phyloP scores from a whole-genome alignment of 1,139 yeast genomes.

The Pneumocystis oryctolagi region DNA sequence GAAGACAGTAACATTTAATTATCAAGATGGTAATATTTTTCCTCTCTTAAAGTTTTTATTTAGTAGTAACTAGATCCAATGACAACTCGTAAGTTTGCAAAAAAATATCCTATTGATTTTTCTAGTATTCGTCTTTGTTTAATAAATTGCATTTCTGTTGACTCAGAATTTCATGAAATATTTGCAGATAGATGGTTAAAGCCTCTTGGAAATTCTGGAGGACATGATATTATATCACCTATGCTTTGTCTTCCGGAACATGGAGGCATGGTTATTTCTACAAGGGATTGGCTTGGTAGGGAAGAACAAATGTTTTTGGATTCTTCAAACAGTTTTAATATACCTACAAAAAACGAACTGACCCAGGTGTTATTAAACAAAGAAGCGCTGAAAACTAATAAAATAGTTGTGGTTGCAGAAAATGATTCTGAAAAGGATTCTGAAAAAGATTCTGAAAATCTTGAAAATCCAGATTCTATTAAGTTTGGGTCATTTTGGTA shows the following conservation, averaged over 20 bases:
- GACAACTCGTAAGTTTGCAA: constrained; percentile 62
- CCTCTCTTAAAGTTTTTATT: not conserved
- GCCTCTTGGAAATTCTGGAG: constrained; percentile 72
- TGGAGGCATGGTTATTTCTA: constrained; percentile 88
- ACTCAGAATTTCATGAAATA: constrained; percentile 83
- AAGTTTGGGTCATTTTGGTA: constrained; percentile 86
- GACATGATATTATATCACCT: constrained; percentile 74
- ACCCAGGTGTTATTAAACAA: constrained; percentile 69
- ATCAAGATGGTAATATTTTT: constrained; percentile 38
- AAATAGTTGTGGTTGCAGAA: constrained; percentile 51
- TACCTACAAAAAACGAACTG: constrained; percentile 22
- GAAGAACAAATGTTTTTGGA: constrained; percentile 38
- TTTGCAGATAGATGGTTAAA: constrained; percentile 81
- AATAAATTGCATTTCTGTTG: constrained; percentile 81
- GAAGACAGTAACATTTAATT: constrained; percentile 83
- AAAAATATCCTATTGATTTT: constrained; percentile 63
- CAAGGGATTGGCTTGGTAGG: constrained; percentile 78
- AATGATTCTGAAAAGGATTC: constrained; percentile 33
- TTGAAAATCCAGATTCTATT: constrained; percentile 30
- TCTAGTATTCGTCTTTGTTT: constrained; percentile 77
- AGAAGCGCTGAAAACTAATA: constrained; percentile 63
- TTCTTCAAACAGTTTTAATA: constrained; percentile 3
- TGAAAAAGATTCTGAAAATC: constrained; percentile 13
- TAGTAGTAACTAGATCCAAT: constrained; percentile 41
- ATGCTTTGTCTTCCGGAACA: constrained; percentile 79